Percentiles rank a stretch among this genome's conserved stretches.
Evolutionary conservation across 139 green algal genomes (phyloP).

Genomic region (Chloropicon primus): DNA sequence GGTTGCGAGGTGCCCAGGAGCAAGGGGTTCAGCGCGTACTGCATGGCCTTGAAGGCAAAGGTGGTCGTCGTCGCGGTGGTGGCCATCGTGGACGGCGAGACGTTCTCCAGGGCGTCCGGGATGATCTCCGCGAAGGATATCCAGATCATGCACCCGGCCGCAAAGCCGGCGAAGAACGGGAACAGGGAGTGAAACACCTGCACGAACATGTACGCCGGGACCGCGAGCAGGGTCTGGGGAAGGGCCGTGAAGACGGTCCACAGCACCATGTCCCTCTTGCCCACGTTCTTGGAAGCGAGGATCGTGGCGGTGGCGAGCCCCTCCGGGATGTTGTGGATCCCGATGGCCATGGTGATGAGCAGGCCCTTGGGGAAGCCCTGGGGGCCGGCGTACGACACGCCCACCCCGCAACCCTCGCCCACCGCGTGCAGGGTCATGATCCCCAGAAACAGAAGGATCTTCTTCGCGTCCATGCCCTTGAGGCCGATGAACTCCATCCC

Average conservation of each 20-base stretch:
- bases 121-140: constrained; percentile 93
- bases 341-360: constrained; percentile 88
- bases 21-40: too few species aligned
- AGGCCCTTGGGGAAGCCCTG: constrained; percentile 70
- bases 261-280: constrained; percentile 38
- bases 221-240: constrained; percentile 66
- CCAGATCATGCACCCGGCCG: constrained; percentile 97
- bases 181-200: constrained; percentile 73
- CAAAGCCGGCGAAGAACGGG: constrained; percentile 86
- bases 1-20: too few species aligned
- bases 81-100: background rate
- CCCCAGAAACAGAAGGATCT: constrained; percentile 76
- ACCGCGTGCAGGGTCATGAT: constrained; percentile 95
- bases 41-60: background rate
- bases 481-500: constrained; percentile 55
- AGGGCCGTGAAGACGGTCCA: constrained; percentile 75
- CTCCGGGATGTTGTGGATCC: constrained; percentile 95
- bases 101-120: constrained; percentile 66
- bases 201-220: constrained; percentile 90
- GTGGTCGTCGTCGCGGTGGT: background rate
- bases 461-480: constrained; percentile 58
- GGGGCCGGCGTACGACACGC: constrained; percentile 69
- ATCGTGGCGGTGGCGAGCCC: constrained; percentile 87
- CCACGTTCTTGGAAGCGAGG: constrained; percentile 66
- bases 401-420: constrained; percentile 87